A percentile compares a stretch with the other conserved stretches of the same genome.
Evolutionary conservation across 495 filamentous ascomycete genomes (phyloP).

Genomic region (Staphylotrichum tortipilum): DNA sequence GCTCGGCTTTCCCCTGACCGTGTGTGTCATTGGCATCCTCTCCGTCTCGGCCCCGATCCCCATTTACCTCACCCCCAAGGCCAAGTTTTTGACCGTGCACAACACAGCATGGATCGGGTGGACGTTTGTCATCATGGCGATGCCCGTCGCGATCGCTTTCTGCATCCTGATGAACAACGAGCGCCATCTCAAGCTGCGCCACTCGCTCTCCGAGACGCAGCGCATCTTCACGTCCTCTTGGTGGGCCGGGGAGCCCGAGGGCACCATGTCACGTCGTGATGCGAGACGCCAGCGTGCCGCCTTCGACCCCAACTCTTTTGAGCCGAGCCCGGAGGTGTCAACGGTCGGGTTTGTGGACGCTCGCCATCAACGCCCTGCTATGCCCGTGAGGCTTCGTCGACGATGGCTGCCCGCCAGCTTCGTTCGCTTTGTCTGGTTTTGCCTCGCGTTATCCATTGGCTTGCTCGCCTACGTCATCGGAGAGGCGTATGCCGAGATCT

Average conservation of each 20-base stretch:
- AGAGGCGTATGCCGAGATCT: constrained; percentile 59
- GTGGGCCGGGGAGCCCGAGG: constrained; percentile 47
- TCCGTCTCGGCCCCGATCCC: constrained; percentile 48
- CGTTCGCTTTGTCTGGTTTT: constrained; percentile 60
- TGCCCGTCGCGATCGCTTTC: constrained; percentile 53
- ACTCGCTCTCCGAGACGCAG: constrained; percentile 52
- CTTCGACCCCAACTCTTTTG: constrained; percentile 21
- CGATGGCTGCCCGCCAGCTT: constrained; percentile 52
- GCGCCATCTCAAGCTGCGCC: constrained; percentile 45
- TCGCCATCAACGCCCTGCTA: constrained; percentile 11
- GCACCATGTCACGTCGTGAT: constrained; percentile 30
- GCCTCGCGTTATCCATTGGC: constrained; percentile 48
- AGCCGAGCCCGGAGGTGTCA: constrained; percentile 19
- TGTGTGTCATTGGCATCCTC: constrained; percentile 46
- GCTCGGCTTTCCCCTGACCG: constrained; percentile 49
- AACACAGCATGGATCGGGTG: constrained; percentile 57
- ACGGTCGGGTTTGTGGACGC: constrained; percentile 19
- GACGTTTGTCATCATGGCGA: constrained; percentile 56
- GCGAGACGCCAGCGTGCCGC: constrained; percentile 23
- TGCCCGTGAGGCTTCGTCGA: constrained; percentile 33
- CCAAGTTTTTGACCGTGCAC: constrained; percentile 41
- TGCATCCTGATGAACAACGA: constrained; percentile 50
- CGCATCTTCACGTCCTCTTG: constrained; percentile 53
- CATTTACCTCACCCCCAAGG: constrained; percentile 45
- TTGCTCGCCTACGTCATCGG: constrained; percentile 53